Evolutionary conservation across 2,329 filamentous ascomycete genomes (phyloP).

Genomic region (Xylariaceae sp.): DNA sequence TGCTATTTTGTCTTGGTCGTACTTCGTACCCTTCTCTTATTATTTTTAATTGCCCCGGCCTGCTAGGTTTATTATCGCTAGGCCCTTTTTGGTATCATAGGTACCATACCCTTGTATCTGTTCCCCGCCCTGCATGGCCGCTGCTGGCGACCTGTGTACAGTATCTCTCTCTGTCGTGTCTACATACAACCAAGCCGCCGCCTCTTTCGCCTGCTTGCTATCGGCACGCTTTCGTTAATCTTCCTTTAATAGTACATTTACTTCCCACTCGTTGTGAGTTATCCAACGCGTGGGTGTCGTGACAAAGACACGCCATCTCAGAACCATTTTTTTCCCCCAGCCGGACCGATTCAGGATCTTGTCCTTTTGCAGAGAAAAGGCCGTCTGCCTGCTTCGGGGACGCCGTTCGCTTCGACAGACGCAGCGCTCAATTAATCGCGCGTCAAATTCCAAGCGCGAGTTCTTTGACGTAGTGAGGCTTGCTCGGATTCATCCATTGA

Average conservation of each 20-base stretch:
- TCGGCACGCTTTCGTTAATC: slow-evolving; percentile 18
- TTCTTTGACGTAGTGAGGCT: slow-evolving; percentile 22
- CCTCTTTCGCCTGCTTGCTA: slow-evolving; percentile 17
- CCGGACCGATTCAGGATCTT: slow-evolving; percentile 11
- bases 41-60: slow-evolving; percentile 6
- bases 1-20: slow-evolving; percentile 23
- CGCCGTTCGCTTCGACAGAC: slow-evolving; percentile 44
- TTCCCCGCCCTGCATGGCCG: slow-evolving; percentile 32
- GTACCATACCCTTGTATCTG: slow-evolving; percentile 34
- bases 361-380: slow-evolving; percentile 24
- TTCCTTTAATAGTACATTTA: slow-evolving; percentile 6
- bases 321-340: slow-evolving; percentile 8
- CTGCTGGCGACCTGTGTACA: slow-evolving; percentile 19
- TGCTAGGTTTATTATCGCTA: not conserved
- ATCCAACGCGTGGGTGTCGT: slow-evolving; percentile 2
- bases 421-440: slow-evolving; percentile 50
- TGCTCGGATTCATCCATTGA: not conserved
- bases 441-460: slow-evolving; percentile 52
- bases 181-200: slow-evolving; percentile 19
- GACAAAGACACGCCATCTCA: slow-evolving; percentile 4
- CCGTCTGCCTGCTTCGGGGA: slow-evolving; percentile 25
- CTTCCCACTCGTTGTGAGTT: slow-evolving; percentile 5
- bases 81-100: slow-evolving; percentile 1
- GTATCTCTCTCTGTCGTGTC: not conserved
- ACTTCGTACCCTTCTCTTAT: slow-evolving; percentile 15